Conservation (phyloP, 176 grass and related monocot species). For the Chloris gayana region DNA sequence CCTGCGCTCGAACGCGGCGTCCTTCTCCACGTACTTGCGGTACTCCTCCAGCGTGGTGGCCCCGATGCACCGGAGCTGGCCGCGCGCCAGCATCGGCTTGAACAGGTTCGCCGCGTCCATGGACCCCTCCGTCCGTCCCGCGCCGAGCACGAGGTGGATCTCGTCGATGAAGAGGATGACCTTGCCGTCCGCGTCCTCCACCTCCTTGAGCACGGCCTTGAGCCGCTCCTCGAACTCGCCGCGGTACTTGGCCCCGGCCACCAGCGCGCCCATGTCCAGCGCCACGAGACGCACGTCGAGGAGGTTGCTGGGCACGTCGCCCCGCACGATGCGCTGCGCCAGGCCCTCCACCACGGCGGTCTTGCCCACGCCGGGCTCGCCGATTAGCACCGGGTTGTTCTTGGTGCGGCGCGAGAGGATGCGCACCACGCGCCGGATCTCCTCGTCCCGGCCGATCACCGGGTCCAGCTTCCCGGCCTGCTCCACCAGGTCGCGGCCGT, state of each 20-base stretch:
- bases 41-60: constrained; percentile 72
- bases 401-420: constrained; percentile 50
- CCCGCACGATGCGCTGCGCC: constrained; percentile 61
- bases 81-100: constrained; percentile 65
- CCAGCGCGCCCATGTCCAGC: constrained; percentile 59
- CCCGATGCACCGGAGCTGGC: constrained; percentile 67
- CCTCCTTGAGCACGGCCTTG: constrained; percentile 73
- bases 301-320: constrained; percentile 50
- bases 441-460: constrained; percentile 62
- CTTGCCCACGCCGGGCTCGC: constrained; percentile 68
- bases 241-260: constrained; percentile 61
- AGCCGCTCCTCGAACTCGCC: constrained; percentile 66
- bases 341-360: constrained; percentile 74
- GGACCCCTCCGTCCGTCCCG: constrained; percentile 46
- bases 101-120: constrained; percentile 70
- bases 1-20: constrained; percentile 46
- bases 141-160: constrained; percentile 65
- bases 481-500: constrained; percentile 69
- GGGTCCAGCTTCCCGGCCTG: constrained; percentile 59
- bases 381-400: constrained; percentile 63
- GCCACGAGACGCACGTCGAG: constrained; percentile 60
- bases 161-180: constrained; percentile 83
- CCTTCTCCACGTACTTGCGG: constrained; percentile 66
- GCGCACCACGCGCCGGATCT: constrained; percentile 56
- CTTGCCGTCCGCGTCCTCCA: constrained; percentile 65